Evolutionary conservation across 352 stramenopile species (phyloP).

Genomic region (Pythium phragmiticola): DNA sequence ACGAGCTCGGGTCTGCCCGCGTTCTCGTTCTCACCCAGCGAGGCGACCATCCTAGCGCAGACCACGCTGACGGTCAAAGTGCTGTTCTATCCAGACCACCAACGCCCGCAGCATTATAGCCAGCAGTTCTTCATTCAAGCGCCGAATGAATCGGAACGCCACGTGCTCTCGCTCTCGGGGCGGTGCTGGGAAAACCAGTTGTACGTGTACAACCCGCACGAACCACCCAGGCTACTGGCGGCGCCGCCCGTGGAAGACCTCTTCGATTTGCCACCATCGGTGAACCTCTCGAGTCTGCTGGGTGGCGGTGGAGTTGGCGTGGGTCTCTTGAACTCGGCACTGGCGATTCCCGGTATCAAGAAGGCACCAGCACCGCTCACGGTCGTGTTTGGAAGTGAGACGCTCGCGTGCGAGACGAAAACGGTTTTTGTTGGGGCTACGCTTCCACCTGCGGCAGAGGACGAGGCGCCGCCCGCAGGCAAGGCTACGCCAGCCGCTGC

Average conservation of each 20-base stretch:
- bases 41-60: constrained; percentile 58
- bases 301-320: neutral
- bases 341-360: constrained; percentile 38
- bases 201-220: constrained; percentile 49
- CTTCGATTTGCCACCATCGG: constrained; percentile 60
- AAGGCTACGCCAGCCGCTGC: constrained; percentile 3
- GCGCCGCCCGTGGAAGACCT: constrained; percentile 51
- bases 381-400: constrained; percentile 44
- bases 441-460: constrained; percentile 18
- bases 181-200: constrained; percentile 81
- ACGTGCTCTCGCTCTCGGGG: constrained; percentile 51
- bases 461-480: constrained; percentile 13
- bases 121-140: constrained; percentile 62
- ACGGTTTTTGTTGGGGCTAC: constrained; percentile 55
- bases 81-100: constrained; percentile 59
- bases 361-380: constrained; percentile 41
- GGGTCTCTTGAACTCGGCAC: constrained; percentile 14
- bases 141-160: constrained; percentile 69
- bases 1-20: constrained; percentile 34
- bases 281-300: constrained; percentile 36
- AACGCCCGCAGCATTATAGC: constrained; percentile 55
- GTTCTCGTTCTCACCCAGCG: constrained; percentile 68
- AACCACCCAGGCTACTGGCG: constrained; percentile 14
- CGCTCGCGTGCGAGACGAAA: constrained; percentile 9
- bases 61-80: constrained; percentile 54